A percentile compares a stretch with the other conserved stretches of the same genome.
phyloP scores from a whole-genome alignment of 805 yeast species.

The Isabelozyma gotoi region DNA sequence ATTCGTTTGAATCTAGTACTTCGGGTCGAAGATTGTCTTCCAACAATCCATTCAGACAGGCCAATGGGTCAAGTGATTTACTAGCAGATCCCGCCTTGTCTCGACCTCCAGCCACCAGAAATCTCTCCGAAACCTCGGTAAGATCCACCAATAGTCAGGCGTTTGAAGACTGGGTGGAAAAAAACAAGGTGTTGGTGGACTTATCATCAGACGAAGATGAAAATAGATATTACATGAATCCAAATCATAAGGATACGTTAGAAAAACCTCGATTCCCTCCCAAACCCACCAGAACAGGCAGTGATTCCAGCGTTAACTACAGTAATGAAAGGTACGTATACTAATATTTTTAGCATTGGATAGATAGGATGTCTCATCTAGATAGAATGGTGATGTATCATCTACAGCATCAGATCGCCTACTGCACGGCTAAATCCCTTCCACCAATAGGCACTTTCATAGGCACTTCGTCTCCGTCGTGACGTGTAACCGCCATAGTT shows the following conservation, averaged over 20 bases:
- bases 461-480: no score
- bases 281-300: conserved; percentile 28
- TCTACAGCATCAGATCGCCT: no score
- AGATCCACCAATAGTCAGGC: conserved; percentile 9
- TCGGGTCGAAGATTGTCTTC: conserved; percentile 52
- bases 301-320: conserved; percentile 38
- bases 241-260: conserved; percentile 4
- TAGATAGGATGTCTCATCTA: no score
- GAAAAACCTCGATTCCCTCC: conserved; percentile 24
- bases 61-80: conserved; percentile 12
- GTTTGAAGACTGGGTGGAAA: conserved; percentile 62
- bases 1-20: conserved; percentile 31
- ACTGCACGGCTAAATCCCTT: no score
- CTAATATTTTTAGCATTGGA: not conserved
- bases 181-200: conserved; percentile 39
- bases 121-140: conserved; percentile 1
- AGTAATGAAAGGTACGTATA: conserved; percentile 4
- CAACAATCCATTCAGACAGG: conserved; percentile 71
- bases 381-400: no score
- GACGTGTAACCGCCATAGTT: no score
- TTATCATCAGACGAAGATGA: conserved; percentile 45
- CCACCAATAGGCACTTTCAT: no score
- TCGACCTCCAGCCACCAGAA: conserved; percentile 4
- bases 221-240: conserved; percentile 19
- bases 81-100: conserved; percentile 8